A percentile compares a stretch with the other conserved stretches of the same genome.
These are phyloP conservation scores for Hymenoscyphus scutula DNA, from an alignment of 2,329 filamentous ascomycete species.

Conservation along the genomic window DNA sequence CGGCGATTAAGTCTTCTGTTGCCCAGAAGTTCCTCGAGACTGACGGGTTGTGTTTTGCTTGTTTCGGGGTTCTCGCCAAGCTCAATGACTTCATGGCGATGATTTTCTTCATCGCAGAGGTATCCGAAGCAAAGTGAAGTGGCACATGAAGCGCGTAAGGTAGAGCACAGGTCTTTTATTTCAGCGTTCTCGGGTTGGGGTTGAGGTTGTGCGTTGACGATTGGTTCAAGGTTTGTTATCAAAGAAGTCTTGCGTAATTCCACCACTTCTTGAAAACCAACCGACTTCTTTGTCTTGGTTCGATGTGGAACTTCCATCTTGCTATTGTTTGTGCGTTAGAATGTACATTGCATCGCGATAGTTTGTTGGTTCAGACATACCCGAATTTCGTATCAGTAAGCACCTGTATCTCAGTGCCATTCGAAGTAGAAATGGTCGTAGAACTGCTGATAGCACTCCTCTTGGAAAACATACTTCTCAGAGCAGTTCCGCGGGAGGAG, in stretches of 20 bases:
- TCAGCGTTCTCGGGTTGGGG: not conserved
- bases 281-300: not conserved
- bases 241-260: slow-evolving; percentile 14
- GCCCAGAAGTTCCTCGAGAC: slow-evolving; percentile 23
- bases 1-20: slow-evolving; percentile 17
- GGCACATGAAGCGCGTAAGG: not conserved
- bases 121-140: slow-evolving; percentile 19
- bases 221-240: not conserved
- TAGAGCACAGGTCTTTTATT: slow-evolving; percentile 25
- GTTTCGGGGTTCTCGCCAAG: slow-evolving; percentile 1
- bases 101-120: slow-evolving; percentile 19
- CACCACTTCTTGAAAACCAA: not conserved
- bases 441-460: not conserved
- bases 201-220: no score
- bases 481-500: not conserved
- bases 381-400: not conserved
- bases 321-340: not conserved
- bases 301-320: not conserved
- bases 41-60: slow-evolving; percentile 11
- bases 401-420: not conserved
- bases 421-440: not conserved
- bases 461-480: slow-evolving; percentile 1
- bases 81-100: slow-evolving; percentile 14
- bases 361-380: not conserved
- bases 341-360: not conserved